Evolutionary conservation across 352 stramenopile species (phyloP), one percentile per base, ranked within the genome.

Genomic region (Globisporangium orthogonon): DNA sequence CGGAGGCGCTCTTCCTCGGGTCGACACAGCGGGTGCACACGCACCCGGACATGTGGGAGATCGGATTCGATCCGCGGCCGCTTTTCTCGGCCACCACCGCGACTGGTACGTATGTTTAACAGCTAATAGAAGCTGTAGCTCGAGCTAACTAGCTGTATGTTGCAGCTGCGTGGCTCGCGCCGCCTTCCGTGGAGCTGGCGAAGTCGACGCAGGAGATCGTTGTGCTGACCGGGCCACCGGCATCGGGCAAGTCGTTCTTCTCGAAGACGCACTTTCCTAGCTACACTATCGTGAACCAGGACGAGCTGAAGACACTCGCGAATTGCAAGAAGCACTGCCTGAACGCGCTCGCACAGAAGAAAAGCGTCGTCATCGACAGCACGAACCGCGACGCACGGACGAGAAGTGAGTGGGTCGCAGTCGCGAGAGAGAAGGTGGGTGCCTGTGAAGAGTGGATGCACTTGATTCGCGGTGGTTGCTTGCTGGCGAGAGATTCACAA

Each of bases 341-440:
- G 9, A 74, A 86, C 48, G 69, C 68, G 0, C 73, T 97, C 23
- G 56, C 66, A 3, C 50, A 71, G 23, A 74, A 80, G 28, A 79
- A 81, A 49, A 96, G 78, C 63, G 78, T 96, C 33, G 66, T 95
- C 18, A 66, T 96, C 35, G 89, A 97, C 65, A 89, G 75, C 53
- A 97, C 87, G 11, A 96, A 96, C 60, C 75, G 79, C 15, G 80
- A 90, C 29, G 33, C 55, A 23, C 74, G 82, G 10, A 60, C 70
- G 11, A 75, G 87, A 30, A 78, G 73, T 41, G 77, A 90, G 50
- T 96, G 86, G 87, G 68, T 94, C 55, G 43, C 62, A 10, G 65
- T 96, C 40, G 87, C 80, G 0, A 70, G 81, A 50, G 66, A 86
- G 62, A 73, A 88, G 63, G 77, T 89, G 58, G 18, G 59, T 49